Base-by-base conservation (phyloP, 2,329 filamentous ascomycete species). In the Botrytis medusae region DNA sequence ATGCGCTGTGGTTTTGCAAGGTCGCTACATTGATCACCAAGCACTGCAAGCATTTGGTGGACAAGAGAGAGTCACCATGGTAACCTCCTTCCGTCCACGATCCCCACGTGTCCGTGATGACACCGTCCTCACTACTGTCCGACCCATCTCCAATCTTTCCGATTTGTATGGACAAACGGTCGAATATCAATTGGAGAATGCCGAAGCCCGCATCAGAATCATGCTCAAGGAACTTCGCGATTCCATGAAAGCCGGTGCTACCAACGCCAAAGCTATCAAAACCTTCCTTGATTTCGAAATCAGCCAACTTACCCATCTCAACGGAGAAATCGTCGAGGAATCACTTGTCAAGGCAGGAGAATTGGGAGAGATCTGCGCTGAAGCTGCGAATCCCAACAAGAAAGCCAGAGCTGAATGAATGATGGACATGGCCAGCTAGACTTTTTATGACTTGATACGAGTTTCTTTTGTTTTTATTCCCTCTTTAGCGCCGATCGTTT, bases 41-140 rank as follows among this genome's bases (percentile, higher is more conserved):
- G 85, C 85, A 4, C 76, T 83, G 18, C 78, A 78, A 32, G 84
- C 83, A 1, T 81, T 80, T 14, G 83, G 84, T 46, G 82, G 81
- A 22, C 80, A 81, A 16, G 85, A 86, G 77, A 82, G 85, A 44
- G 82, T 86, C 74, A 85, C 84, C 2, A 84, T 85, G 79, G 83
- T 86, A 18, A 85, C 84, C 2, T 83, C 84, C 0, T 84, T 85
- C 77, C 79, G 84, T 22, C 82, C 84, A 25, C 81, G 80, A 44
- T 80, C 83, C 46, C 83, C 84, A 1, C 74, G 80, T 10, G 73
- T 84, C 29, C 78, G 78, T 8, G 84, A 86, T 67, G 84, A 85
- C 42, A 83, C 81, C 7, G 78, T 82, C 37, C 78, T 84, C 16
- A 80, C 77, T 5, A 82, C 80, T 12, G 80, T 82, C 37, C 78